Conservation (phyloP, 2,329 filamentous ascomycete species). For the Metarhizium humberi region DNA sequence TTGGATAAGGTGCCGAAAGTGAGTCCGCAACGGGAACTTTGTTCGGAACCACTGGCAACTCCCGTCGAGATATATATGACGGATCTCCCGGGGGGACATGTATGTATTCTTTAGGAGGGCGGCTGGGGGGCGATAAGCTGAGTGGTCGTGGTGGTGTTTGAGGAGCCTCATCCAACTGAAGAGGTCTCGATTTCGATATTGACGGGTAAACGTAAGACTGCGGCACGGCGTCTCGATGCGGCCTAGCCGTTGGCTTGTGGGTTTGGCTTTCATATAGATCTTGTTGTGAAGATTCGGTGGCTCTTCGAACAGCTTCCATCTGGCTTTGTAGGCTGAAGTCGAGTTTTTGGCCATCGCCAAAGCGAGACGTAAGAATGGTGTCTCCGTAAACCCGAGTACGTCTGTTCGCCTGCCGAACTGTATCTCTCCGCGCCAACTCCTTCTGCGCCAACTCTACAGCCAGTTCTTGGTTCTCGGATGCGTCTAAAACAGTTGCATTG, state of each 20-base stretch:
- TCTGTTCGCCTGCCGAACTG: conserved; percentile 45
- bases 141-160: conserved; percentile 7
- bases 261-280: not conserved
- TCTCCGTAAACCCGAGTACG: conserved; percentile 27
- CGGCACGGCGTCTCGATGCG: conserved; percentile 15
- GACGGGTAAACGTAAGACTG: conserved; percentile 46
- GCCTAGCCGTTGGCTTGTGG: conserved; percentile 8
- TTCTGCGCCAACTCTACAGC: conserved; percentile 68
- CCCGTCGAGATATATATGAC: not conserved
- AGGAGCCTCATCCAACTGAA: conserved; percentile 30
- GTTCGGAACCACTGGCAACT: conserved; percentile 17
- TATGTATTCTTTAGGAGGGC: conserved; percentile 21
- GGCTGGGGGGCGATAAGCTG: conserved; percentile 19
- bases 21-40: conserved; percentile 14
- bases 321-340: conserved; percentile 38
- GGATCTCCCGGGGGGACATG: not conserved
- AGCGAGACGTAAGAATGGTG: conserved; percentile 1
- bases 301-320: conserved; percentile 43
- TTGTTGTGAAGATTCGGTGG: conserved; percentile 24
- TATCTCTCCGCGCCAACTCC: conserved; percentile 61
- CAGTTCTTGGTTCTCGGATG: conserved; percentile 61
- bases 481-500: conserved; percentile 53
- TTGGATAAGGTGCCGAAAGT: conserved; percentile 7
- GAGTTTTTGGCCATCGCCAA: conserved; percentile 13
- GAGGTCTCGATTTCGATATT: conserved; percentile 40